Evolutionary conservation across 192 early-diverging fungal genomes (phyloP), one percentile per base, ranked within the genome.

Genomic region (Coemansia sp.): DNA sequence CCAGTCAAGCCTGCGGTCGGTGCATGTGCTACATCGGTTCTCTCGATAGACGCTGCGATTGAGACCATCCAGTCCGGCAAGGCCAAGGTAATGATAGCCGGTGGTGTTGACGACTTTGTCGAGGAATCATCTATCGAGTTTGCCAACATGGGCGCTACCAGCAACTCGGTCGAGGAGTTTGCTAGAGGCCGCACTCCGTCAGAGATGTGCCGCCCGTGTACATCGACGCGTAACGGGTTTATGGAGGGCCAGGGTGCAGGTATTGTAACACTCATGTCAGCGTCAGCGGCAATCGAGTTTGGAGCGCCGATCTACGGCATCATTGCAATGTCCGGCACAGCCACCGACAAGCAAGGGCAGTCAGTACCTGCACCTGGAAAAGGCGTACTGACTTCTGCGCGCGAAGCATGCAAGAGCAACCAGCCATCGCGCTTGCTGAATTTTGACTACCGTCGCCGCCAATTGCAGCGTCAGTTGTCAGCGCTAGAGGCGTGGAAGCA

Each of bases 101-200:
- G 95, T 79, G 93, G 92, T 32, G 93, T 90, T 60, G 95, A 97
- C 64, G 94, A 94, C 72, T 89, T 94, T 85, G 87, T 86, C 57
- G 92, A 94, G 76, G 94, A 94, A 66, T 87, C 91, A 25, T 90
- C 90, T 1, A 87, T 92, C 63, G 95, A 96, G 81, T 98, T 98
- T 75, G 93, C 93, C 68, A 92, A 94, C 87, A 98, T 98, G 94
- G 95, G 94, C 79, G 95, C 95, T 10, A 94, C 94, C 19, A 89
- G 88, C 73, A 94, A 93, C 75, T 80, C 90, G 32, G 79, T 88
- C 39, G 90, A 93, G n/a, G 96, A 98, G 77, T 82, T 93, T 62
- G 92, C 89, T 4, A 81, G 85, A 14, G 95, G 95, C n/a, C 90
- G 96, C 61, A 89, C 91, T 5, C 91, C 93, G 12, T 58, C 80